Base-by-base conservation (phyloP, 352 stramenopile genomes). In the Pythium phragmiticola region DNA sequence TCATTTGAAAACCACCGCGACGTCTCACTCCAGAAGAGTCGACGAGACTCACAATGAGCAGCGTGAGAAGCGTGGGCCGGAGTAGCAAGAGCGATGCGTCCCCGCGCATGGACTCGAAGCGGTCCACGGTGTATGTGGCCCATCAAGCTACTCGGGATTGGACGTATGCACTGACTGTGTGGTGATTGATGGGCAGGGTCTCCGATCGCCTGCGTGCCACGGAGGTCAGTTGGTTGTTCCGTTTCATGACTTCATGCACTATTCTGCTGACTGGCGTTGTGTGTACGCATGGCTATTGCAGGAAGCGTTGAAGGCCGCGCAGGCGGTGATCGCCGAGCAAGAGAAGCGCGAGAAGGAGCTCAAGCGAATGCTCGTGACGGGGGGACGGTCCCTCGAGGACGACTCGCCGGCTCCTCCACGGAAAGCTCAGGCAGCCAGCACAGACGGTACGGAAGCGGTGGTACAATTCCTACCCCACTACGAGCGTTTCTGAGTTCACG, bases 291-390 rank as follows among this genome's bases (percentile, higher is more conserved):
- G 2, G 9, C 17, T n/a, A n/a, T 30, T 26, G 19, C 21, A 92
- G 82, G 73, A 87, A 19, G 82, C 78, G 43, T 51, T 90, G 21
- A 59, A 60, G 55, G 68, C 64, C 33, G 82, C 82, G 11, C 77
- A 87, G 60, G 65, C 70, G 30, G 89, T 77, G 28, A 90, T 92
- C 45, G 71, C 73, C 2, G 69, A 76, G 46, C 80, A 92, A 45
- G 77, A 89, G 45, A 82, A 78, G 59, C 74, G 80, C 0, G 78
- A 90, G 58, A 73, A 82, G 45, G 74, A 92, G 34, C 60, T 92
- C 55, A 78, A 75, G 17, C 63, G 74, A 37, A 57, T 88, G 13
- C 70, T 89, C 8, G 74, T 77, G 37, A 72, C 74, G 19, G 68
- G 80, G 14, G 77, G 76, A 8, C 67, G 78, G 12, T 68, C 68